Base-by-base conservation (phyloP, 1,284 basidiomycete genomes). In the Ustilago sp. region DNA sequence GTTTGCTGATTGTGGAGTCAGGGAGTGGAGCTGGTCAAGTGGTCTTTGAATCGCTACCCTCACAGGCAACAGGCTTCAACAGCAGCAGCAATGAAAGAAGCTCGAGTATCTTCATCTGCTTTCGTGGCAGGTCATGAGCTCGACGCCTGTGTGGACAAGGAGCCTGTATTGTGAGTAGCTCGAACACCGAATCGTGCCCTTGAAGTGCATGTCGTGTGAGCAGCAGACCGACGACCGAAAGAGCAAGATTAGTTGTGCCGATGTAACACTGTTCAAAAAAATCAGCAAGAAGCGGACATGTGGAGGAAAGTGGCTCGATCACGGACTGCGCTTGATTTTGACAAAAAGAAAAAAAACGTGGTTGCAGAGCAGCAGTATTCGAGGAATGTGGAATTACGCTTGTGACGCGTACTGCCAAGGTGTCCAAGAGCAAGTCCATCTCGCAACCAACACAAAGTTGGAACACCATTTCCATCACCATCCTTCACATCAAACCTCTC, bases 11-110 rank as follows among this genome's bases (percentile, higher is more conserved):
- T 28, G 67, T 2, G 68, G 68, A 9, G 75, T 77, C 1, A n/a
- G 71, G 2, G 75, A 77, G 52, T 77, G 75, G 75, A 74, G 71
- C 36, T 77, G 75, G 75, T 64, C 75, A 2, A 77, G 75, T 39
- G 75, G 75, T 47, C 53, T 77, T 28, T 28, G 3, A 28, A 28
- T 28, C 23, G 23, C 23, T 28, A 3, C 23, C 23, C 23, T 28
- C 23, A 2, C 23, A 28, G 23, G 19, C 70, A 53, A 55, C 13
- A 28, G 12, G 3, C 35, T 28, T 41, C 23, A 15, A 28, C 7
- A 11, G 12, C 12, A 19, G 47, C 47, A 48, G 11, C 23, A 28
- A 28, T 28, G 23, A 28, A 28, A 28, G 23, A 28, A 28, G 23
- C 23, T 28, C 23, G 23, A 28, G 23, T 28, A 28, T 28, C 23